A percentile compares a stretch with the other conserved stretches of the same genome.
Conservation (phyloP, 2,329 filamentous ascomycete species). For the Trichoderma pleuroti region DNA sequence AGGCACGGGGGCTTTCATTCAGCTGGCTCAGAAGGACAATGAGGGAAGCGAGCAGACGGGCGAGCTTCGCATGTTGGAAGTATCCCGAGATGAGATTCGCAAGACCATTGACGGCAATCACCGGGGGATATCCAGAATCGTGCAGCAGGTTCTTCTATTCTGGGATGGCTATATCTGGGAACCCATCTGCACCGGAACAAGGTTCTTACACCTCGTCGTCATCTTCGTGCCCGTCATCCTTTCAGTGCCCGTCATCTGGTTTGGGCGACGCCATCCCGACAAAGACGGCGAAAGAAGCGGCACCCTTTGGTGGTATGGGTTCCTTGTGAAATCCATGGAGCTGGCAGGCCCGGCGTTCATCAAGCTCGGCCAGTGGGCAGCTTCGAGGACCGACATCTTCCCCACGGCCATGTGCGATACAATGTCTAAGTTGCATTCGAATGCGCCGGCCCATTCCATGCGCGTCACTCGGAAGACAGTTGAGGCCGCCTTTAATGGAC, state of each 20-base stretch:
- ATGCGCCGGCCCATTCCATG: slow-evolving; percentile 88
- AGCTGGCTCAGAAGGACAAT: slow-evolving; percentile 55
- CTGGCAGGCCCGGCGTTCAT: slow-evolving; percentile 92
- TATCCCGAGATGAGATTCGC: slow-evolving; percentile 71
- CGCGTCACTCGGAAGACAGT: slow-evolving; percentile 75
- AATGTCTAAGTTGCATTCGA: slow-evolving; percentile 92
- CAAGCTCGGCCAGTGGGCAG: slow-evolving; percentile 98
- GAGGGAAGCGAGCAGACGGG: slow-evolving; percentile 56
- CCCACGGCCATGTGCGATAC: slow-evolving; percentile 85
- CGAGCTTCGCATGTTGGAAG: slow-evolving; percentile 83
- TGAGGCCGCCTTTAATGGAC: slow-evolving; percentile 74
- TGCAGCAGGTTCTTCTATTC: slow-evolving; percentile 60
- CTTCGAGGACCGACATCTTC: slow-evolving; percentile 93
- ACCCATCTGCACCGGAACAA: slow-evolving; percentile 77
- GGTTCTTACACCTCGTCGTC: slow-evolving; percentile 80
- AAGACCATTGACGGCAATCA: slow-evolving; percentile 64
- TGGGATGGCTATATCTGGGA: slow-evolving; percentile 75
- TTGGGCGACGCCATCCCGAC: slow-evolving; percentile 62
- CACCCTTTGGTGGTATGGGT: slow-evolving; percentile 91
- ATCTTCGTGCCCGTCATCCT: slow-evolving; percentile 91
- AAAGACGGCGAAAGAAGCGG: slow-evolving; percentile 74
- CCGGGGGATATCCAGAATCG: slow-evolving; percentile 54
- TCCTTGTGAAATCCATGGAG: slow-evolving; percentile 87
- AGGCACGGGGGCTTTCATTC: slow-evolving; percentile 55
- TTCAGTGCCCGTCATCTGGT: slow-evolving; percentile 74